Evolutionary conservation across 2,329 filamentous ascomycete genomes (phyloP).

Genomic region (Leptographium lundbergii): DNA sequence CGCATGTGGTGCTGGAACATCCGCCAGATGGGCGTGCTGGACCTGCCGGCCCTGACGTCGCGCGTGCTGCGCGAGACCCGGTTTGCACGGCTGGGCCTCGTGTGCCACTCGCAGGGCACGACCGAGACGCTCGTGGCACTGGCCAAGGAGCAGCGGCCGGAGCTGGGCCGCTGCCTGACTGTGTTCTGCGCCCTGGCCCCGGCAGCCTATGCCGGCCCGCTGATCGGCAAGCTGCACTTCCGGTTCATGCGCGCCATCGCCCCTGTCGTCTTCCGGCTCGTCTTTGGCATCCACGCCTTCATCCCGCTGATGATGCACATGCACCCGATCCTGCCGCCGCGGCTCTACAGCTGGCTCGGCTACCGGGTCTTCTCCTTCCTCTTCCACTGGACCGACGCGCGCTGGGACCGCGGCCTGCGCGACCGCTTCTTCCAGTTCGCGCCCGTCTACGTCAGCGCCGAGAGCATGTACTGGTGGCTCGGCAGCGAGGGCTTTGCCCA

Average conservation of each 20-base stretch:
- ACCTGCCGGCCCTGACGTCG: conserved; percentile 69
- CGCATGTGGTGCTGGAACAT: conserved; percentile 98
- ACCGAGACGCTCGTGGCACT: conserved; percentile 79
- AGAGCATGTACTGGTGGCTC: conserved; percentile 94
- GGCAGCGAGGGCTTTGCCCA: conserved; percentile 67
- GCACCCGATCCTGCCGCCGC: conserved; percentile 52
- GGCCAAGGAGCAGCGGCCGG: conserved; percentile 79
- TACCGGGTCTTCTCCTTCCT: conserved; percentile 85
- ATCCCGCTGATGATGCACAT: conserved; percentile 89
- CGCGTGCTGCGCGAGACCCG: conserved; percentile 72
- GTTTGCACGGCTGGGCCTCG: conserved; percentile 68
- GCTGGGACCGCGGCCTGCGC: conserved; percentile 72
- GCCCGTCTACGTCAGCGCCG: conserved; percentile 78
- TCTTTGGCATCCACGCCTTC: conserved; percentile 88
- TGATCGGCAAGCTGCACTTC: conserved; percentile 81
- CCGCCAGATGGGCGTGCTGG: conserved; percentile 81
- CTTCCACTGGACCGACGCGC: conserved; percentile 73
- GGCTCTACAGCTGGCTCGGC: conserved; percentile 66
- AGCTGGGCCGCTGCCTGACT: conserved; percentile 67
- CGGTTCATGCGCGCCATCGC: conserved; percentile 80
- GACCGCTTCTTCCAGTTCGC: conserved; percentile 85
- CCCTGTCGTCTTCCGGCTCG: conserved; percentile 59
- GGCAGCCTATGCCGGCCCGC: conserved; percentile 75
- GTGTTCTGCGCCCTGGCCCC: conserved; percentile 88
- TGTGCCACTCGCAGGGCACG: conserved; percentile 85